Evolutionary conservation across 495 filamentous ascomycete species (phyloP).

Genomic region (Glarea lozoyensis): DNA sequence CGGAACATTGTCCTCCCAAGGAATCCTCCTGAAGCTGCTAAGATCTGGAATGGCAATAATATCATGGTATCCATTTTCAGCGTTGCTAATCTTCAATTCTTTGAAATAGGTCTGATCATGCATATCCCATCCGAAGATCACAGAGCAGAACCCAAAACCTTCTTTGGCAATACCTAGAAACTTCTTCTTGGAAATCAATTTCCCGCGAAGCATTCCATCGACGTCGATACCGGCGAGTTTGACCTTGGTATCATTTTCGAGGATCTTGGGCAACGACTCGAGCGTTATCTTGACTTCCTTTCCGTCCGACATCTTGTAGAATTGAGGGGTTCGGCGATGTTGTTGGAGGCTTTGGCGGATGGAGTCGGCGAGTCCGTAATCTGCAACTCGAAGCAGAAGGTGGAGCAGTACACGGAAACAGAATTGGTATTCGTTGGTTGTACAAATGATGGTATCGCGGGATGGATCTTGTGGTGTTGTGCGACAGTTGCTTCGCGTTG

Average conservation of each 20-base stretch:
- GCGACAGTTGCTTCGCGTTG: no score
- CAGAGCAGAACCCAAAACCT: constrained; percentile 95
- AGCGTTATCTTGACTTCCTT: constrained; percentile 36
- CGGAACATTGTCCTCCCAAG: constrained; percentile 88
- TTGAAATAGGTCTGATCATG: constrained; percentile 82
- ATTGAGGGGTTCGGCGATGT: no score
- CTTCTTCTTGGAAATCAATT: constrained; percentile 93
- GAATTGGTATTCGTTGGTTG: no score
- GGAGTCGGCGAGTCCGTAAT: no score
- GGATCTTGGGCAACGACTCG: constrained; percentile 53
- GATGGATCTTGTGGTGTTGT: no score
- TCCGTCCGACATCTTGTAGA: constrained; percentile 16
- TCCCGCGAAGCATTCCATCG: constrained; percentile 85
- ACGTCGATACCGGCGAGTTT: constrained; percentile 91
- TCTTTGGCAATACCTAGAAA: constrained; percentile 75
- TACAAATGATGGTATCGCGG: no score
- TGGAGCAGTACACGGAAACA: no score
- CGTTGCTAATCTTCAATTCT: constrained; percentile 83
- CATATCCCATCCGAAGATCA: constrained; percentile 98
- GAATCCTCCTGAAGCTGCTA: constrained; percentile 75
- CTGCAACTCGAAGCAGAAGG: no score
- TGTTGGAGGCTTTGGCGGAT: no score
- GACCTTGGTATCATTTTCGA: constrained; percentile 70
- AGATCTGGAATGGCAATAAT: constrained; percentile 79
- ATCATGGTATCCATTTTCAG: constrained; percentile 88